Evolutionary conservation across 352 stramenopile species (phyloP), one percentile per base, ranked within the genome.

Genomic region (Nothophytophthora sp.): DNA sequence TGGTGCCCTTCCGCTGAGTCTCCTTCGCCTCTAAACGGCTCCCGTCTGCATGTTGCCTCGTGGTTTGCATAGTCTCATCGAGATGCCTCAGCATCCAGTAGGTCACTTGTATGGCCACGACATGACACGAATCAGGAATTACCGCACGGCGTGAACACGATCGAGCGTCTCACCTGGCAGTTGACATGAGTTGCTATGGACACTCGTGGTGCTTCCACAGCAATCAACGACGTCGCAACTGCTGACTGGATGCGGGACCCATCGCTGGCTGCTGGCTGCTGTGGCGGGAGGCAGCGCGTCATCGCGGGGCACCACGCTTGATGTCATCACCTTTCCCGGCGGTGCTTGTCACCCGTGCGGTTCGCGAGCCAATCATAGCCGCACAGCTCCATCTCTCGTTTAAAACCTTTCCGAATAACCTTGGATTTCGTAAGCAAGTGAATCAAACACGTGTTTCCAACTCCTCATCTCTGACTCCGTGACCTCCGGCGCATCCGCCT

Each of bases 1-100:
- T 94, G 32, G 60, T 81, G 19, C 76, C 82, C 23, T 90, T 88
- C 63, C 64, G 68, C 29, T 73, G 50, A 73, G 15, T 29, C 34
- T 37, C 40, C 5, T 38, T 19, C 23, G 33, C 8, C 33, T 41
- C 8, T 27, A 12, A 42, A 37, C 29, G 36, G 55, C 47, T n/a
- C 41, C 12, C n/a, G n/a, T n/a, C 33, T 63, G 27, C 44, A 50
- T 36, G 45, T 47, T 28, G 29, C n/a, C 53, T 58, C 27, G 49
- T 36, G 55, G 55, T 34, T 49, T 59, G 29, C 55, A 10, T 18
- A n/a, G n/a, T n/a, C n/a, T n/a, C n/a, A n/a, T n/a, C n/a, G n/a
- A n/a, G n/a, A n/a, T n/a, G n/a, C n/a, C n/a, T n/a, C n/a, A n/a
- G n/a, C n/a, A n/a, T n/a, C n/a, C n/a, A n/a, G n/a, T n/a, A n/a